A percentile compares a stretch with the other conserved stretches of the same genome.
phyloP scores from a whole-genome alignment of 2,329 filamentous ascomycete genomes.

The Penicillium hesseltinei region DNA sequence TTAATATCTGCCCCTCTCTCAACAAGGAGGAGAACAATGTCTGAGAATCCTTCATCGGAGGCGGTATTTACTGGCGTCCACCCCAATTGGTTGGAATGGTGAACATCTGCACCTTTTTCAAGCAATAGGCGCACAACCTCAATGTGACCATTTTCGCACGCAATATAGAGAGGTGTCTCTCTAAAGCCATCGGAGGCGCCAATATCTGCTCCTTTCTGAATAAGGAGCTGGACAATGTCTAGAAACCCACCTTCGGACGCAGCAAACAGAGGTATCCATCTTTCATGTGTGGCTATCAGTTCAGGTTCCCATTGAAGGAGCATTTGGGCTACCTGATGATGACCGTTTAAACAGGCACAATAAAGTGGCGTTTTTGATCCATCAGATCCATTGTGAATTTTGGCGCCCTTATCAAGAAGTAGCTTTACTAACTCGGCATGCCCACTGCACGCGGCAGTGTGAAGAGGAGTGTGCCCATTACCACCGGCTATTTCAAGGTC shows the following conservation, averaged over 20 bases:
- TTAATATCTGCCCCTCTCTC: not conserved
- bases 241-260: not conserved
- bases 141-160: not conserved
- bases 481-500: not conserved
- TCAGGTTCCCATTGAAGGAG: not conserved
- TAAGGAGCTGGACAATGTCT: not conserved
- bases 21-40: not conserved
- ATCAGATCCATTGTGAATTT: not conserved
- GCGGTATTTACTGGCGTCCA: not conserved
- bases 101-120: not conserved
- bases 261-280: not conserved
- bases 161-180: not conserved
- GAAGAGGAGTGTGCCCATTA: not conserved
- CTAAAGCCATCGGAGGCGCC: not conserved
- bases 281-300: not conserved
- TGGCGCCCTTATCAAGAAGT: conserved; percentile 1
- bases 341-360: not conserved
- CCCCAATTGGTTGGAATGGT: not conserved
- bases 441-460: not conserved
- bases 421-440: not conserved
- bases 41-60: not conserved
- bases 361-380: not conserved
- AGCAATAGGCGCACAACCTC: not conserved
- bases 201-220: not conserved
- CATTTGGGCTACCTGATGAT: not conserved